Conservation (phyloP, 192 early-diverging fungal species). For the Podila verticillata region DNA sequence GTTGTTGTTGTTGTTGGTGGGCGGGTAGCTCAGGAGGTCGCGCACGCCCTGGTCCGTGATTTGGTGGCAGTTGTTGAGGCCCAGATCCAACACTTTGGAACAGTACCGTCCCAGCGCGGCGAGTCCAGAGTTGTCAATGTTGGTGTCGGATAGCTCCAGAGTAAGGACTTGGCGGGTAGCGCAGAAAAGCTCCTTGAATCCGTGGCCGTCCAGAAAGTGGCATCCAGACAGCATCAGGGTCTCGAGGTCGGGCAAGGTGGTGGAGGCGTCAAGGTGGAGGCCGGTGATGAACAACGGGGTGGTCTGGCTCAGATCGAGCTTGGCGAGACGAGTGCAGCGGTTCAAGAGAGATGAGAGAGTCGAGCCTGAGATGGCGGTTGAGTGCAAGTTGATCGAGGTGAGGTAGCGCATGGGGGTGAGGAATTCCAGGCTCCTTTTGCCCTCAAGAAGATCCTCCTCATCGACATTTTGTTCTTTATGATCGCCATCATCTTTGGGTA, state of each 20-base stretch:
- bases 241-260: constrained; percentile 6
- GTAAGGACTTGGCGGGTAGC: constrained; percentile 10
- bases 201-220: constrained; percentile 46
- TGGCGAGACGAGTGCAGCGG: constrained; percentile 21
- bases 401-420: constrained; percentile 14
- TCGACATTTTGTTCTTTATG: background rate
- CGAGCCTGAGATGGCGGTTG: constrained; percentile 26
- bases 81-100: constrained; percentile 4
- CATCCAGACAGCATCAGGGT: constrained; percentile 14
- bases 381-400: constrained; percentile 39
- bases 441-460: background rate
- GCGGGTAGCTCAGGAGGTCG: constrained; percentile 13
- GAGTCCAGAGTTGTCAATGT: constrained; percentile 22
- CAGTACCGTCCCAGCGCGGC: constrained; percentile 31
- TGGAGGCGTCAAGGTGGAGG: constrained; percentile 8
- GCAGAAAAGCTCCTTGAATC: constrained; percentile 42
- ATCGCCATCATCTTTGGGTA: background rate
- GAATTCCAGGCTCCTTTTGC: background rate
- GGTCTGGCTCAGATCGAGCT: constrained; percentile 26
- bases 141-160: constrained; percentile 29
- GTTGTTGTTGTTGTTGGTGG: constrained; percentile 1
- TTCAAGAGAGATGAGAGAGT: constrained; percentile 23
- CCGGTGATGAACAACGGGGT: constrained; percentile 24
- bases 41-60: constrained; percentile 44
- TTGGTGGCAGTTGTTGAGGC: constrained; percentile 30